Percentiles rank a stretch among this genome's conserved stretches.
phyloP scores from a whole-genome alignment of 495 filamentous ascomycete species.

The Articulospora tetracladia region DNA sequence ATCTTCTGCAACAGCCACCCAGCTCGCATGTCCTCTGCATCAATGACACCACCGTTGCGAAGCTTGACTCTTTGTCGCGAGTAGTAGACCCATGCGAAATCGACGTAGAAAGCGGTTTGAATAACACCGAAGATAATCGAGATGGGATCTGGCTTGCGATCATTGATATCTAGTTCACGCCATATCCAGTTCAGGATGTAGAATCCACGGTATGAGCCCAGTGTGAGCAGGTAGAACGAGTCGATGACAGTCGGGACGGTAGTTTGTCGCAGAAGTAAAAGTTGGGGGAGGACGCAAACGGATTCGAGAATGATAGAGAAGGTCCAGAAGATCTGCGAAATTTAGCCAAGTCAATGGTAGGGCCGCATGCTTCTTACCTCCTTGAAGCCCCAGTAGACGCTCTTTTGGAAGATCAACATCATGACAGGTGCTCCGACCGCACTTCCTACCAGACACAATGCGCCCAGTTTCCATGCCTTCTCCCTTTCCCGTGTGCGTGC shows the following conservation, averaged over 20 bases:
- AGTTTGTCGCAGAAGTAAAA: constrained; percentile 88
- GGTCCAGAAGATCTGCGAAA: constrained; percentile 63
- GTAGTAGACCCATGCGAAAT: constrained; percentile 98
- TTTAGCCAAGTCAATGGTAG: neutral
- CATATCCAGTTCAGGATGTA: constrained; percentile 93
- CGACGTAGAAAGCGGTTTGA: constrained; percentile 86
- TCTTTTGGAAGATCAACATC: constrained; percentile 55
- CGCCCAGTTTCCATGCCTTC: constrained; percentile 83
- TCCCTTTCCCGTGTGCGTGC: constrained; percentile 87
- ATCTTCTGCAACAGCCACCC: constrained; percentile 68
- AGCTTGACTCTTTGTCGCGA: constrained; percentile 92
- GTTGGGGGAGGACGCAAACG: constrained; percentile 84
- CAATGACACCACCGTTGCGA: constrained; percentile 84
- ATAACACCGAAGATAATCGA: constrained; percentile 80
- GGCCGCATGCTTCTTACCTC: constrained; percentile 19
- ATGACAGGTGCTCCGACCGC: constrained; percentile 60
- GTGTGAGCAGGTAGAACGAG: constrained; percentile 83
- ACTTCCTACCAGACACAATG: constrained; percentile 55
- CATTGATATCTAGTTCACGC: constrained; percentile 51
- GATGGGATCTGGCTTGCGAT: constrained; percentile 63
- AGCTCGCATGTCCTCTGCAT: constrained; percentile 79
- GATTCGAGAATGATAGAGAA: constrained; percentile 92
- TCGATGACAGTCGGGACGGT: constrained; percentile 94
- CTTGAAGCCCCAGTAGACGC: constrained; percentile 39
- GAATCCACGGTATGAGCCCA: constrained; percentile 85